A percentile compares a stretch with the other conserved stretches of the same genome.
phyloP scores from a whole-genome alignment of 257 asterid species.

The Mentha longifolia region DNA sequence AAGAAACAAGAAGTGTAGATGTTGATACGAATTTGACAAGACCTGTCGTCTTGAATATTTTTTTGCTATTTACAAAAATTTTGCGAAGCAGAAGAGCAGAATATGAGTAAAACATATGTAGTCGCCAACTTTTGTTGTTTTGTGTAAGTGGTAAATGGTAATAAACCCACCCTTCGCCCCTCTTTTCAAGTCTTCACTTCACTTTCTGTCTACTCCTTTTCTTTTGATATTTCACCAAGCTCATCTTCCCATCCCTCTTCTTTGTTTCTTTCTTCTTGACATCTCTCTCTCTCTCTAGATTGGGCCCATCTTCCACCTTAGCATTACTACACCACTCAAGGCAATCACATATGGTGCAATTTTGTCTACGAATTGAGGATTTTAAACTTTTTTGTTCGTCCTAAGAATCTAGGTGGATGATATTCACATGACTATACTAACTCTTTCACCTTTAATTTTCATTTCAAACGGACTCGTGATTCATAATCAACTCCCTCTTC shows the following conservation, averaged over 20 bases:
- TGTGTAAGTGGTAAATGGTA: slow-evolving; percentile 24
- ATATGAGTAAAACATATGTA: slow-evolving; percentile 33
- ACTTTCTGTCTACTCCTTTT: slow-evolving; percentile 44
- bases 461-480: neutral
- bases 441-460: slow-evolving; percentile 20
- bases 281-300: slow-evolving; percentile 24
- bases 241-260: slow-evolving; percentile 44
- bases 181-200: slow-evolving; percentile 35
- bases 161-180: slow-evolving; percentile 17
- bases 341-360: slow-evolving; percentile 3
- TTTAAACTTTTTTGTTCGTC: slow-evolving; percentile 37
- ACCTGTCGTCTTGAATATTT: slow-evolving; percentile 31
- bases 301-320: slow-evolving; percentile 1
- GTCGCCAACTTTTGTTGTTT: slow-evolving; percentile 36
- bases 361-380: slow-evolving; percentile 22
- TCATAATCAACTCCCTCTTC: neutral
- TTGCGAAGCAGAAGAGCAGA: slow-evolving; percentile 36
- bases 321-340: slow-evolving; percentile 31
- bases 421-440: slow-evolving; percentile 35
- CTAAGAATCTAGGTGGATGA: slow-evolving; percentile 32
- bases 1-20: slow-evolving; percentile 36
- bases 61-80: slow-evolving; percentile 6
- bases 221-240: slow-evolving; percentile 33
- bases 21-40: slow-evolving; percentile 49
- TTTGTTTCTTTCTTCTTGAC: slow-evolving; percentile 52